Conservation (phyloP, 306 rosid genomes). For the Fagus sylvatica region DNA sequence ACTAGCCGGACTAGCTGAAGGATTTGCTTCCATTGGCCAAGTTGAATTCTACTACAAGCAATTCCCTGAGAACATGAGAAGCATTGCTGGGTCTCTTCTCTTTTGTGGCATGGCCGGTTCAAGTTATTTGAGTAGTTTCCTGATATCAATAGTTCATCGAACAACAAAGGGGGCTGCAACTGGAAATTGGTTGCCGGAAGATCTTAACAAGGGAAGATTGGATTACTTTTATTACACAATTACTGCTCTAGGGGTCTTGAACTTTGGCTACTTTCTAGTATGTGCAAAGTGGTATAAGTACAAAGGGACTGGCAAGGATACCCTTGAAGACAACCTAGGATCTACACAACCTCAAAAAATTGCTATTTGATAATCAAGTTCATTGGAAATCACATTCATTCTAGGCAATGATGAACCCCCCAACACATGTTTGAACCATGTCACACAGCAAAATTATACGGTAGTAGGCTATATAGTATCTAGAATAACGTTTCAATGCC, state of each 20-base stretch:
- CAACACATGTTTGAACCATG: too few relatives aligned
- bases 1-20: constrained; percentile 59
- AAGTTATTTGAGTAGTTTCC: constrained; percentile 60
- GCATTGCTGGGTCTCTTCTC: constrained; percentile 68
- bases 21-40: constrained; percentile 60
- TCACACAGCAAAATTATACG: too few relatives aligned
- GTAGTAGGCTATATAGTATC: not conserved
- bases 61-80: constrained; percentile 93
- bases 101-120: constrained; percentile 67
- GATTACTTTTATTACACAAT: constrained; percentile 70
- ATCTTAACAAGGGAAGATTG: constrained; percentile 84
- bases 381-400: not conserved
- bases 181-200: constrained; percentile 80
- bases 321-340: constrained; percentile 32
- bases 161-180: constrained; percentile 36
- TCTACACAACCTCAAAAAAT: constrained; percentile 28
- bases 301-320: constrained; percentile 32
- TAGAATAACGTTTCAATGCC: not conserved
- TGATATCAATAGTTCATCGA: constrained; percentile 55
- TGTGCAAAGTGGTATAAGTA: constrained; percentile 68
- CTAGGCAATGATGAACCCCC: too few relatives aligned
- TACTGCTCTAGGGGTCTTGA: constrained; percentile 45
- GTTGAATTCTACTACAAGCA: constrained; percentile 80
- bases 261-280: constrained; percentile 60
- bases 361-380: constrained; percentile 25